Percentiles rank a stretch among this genome's conserved stretches.
Evolutionary conservation across 2,329 filamentous ascomycete species (phyloP).

Genomic region (Phyllosticta citrichinensis): DNA sequence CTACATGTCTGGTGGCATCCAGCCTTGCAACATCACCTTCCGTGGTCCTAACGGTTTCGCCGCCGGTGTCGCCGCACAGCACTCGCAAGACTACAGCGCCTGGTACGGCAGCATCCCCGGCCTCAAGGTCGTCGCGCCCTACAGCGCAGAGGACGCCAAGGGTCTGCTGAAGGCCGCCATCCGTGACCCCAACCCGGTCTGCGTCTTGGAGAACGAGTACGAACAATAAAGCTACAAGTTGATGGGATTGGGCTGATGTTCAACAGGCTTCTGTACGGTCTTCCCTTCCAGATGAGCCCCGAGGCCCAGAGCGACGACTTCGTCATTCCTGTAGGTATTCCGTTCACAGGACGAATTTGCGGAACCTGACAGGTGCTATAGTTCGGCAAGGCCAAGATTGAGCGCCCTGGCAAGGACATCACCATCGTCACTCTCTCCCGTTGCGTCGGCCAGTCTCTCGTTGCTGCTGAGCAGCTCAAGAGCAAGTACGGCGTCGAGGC

Average conservation of each 20-base stretch:
- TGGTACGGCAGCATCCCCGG: constrained; percentile 99
- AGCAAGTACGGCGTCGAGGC: constrained; percentile 92
- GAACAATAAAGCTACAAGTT: not conserved
- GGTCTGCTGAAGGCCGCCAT: constrained; percentile 96
- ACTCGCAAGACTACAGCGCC: constrained; percentile 96
- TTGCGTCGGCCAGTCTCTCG: constrained; percentile 84
- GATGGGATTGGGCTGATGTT: not conserved
- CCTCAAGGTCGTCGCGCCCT: constrained; percentile 91
- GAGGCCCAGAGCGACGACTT: constrained; percentile 94
- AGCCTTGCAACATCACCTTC: constrained; percentile 99
- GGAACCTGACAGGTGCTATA: constrained; percentile 14
- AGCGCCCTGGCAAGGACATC: constrained; percentile 89
- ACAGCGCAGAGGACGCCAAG: constrained; percentile 97
- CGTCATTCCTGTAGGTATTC: constrained; percentile 58
- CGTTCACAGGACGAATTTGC: not conserved
- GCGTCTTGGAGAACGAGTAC: constrained; percentile 49
- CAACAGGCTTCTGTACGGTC: constrained; percentile 68
- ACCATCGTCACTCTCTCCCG: constrained; percentile 93
- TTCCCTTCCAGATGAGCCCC: constrained; percentile 93
- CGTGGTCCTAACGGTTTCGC: constrained; percentile 98
- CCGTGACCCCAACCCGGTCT: constrained; percentile 93
- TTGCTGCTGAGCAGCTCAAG: constrained; percentile 84
- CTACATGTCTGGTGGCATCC: constrained; percentile 99
- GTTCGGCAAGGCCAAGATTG: constrained; percentile 98
- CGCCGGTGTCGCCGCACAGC: constrained; percentile 87